Percentiles rank a stretch among this genome's conserved stretches.
Evolutionary conservation across 495 filamentous ascomycete species (phyloP).

Genomic region (Penicillium roqueforti): DNA sequence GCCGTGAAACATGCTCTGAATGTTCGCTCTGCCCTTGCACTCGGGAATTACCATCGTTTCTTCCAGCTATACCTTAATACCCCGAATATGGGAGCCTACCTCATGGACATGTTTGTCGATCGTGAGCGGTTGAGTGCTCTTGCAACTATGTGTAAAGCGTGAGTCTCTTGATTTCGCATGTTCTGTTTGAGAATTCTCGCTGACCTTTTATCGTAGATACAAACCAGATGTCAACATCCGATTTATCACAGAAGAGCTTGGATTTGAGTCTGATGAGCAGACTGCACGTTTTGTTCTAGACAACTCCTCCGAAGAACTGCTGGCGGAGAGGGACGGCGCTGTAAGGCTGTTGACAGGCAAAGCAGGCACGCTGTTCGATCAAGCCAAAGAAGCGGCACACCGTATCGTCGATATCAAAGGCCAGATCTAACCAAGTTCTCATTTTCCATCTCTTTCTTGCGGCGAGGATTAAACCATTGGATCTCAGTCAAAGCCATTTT

Average conservation of each 20-base stretch:
- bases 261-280: conserved; percentile 88
- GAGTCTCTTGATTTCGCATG: conserved; percentile 43
- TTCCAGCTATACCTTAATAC: conserved; percentile 92
- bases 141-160: conserved; percentile 90
- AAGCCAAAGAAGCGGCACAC: conserved; percentile 65
- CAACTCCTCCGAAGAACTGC: conserved; percentile 65
- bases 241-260: conserved; percentile 93
- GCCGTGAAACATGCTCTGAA: conserved; percentile 88
- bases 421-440: conserved; percentile 63
- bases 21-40: conserved; percentile 84
- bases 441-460: conserved; percentile 5
- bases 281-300: conserved; percentile 85
- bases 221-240: conserved; percentile 82
- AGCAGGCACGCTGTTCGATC: conserved; percentile 68
- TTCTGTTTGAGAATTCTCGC: conserved; percentile 29
- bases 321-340: conserved; percentile 69
- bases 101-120: conserved; percentile 98
- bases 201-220: conserved; percentile 57
- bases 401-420: conserved; percentile 92
- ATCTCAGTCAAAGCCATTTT: conserved; percentile 4
- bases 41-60: conserved; percentile 95
- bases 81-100: conserved; percentile 95
- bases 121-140: conserved; percentile 90
- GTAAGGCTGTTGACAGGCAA: conserved; percentile 73
- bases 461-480: conserved; percentile 6